A percentile compares a stretch with the other conserved stretches of the same genome.
Conservation (phyloP, 2,329 filamentous ascomycete species). For the Penicillium glabrum region DNA sequence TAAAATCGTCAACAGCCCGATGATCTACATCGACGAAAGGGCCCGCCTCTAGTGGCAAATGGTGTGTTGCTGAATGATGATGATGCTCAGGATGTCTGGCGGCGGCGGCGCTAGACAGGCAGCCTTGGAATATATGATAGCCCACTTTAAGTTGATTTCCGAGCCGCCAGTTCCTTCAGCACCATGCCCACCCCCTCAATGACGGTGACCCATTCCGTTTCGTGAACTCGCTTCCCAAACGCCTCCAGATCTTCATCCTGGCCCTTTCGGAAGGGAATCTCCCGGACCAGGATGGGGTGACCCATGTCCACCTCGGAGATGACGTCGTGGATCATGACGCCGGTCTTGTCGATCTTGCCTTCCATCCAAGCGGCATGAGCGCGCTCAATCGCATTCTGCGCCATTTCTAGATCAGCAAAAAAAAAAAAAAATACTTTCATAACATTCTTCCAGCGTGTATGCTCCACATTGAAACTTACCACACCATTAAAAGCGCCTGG, state of each 20-base stretch:
- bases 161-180: slow-evolving; percentile 31
- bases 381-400: slow-evolving; percentile 68
- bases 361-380: slow-evolving; percentile 72
- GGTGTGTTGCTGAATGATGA: not conserved
- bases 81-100: not conserved
- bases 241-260: slow-evolving; percentile 64
- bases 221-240: slow-evolving; percentile 72
- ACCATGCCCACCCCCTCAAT: slow-evolving; percentile 63
- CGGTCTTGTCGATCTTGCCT: slow-evolving; percentile 66
- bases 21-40: slow-evolving; percentile 4
- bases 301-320: slow-evolving; percentile 78
- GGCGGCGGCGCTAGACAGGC: not conserved
- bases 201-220: slow-evolving; percentile 73
- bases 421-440: not conserved
- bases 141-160: slow-evolving; percentile 11
- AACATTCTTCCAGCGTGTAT: not conserved
- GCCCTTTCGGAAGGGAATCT: slow-evolving; percentile 63
- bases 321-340: slow-evolving; percentile 89
- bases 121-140: not conserved
- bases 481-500: slow-evolving; percentile 75
- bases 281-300: slow-evolving; percentile 66
- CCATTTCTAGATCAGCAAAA: not conserved
- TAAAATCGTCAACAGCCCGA: slow-evolving; percentile 22
- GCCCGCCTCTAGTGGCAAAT: not conserved
- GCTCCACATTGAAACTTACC: slow-evolving; percentile 28